Conservation (phyloP, 495 filamentous ascomycete species). For the Annulohypoxylon maeteangense region DNA sequence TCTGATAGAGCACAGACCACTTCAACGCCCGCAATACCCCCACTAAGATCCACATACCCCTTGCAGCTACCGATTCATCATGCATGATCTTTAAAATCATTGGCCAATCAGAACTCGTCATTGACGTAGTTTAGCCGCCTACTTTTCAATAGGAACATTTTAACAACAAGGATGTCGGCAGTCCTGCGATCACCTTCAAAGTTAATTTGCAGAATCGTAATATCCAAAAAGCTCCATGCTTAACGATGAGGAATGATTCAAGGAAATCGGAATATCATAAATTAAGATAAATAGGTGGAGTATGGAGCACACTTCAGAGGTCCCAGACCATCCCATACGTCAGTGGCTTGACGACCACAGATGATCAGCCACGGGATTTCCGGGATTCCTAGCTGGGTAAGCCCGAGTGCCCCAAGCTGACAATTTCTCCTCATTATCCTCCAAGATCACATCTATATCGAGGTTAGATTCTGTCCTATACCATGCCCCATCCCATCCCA, state of each 20-base stretch:
- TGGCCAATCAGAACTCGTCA: not conserved
- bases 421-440: not conserved
- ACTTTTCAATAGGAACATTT: not conserved
- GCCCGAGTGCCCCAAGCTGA: not conserved
- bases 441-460: not conserved
- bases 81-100: slow-evolving; percentile 3
- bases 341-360: no score
- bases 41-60: slow-evolving; percentile 1
- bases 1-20: no score
- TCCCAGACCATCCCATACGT: not conserved
- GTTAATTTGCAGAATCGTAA: not conserved
- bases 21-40: no score
- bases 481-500: not conserved
- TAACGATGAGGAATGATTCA: not conserved
- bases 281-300: no score
- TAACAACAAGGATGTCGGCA: slow-evolving; percentile 1
- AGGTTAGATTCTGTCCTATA: not conserved
- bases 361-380: not conserved
- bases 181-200: not conserved
- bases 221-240: not conserved
- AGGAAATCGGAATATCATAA: not conserved
- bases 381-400: not conserved
- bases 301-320: not conserved
- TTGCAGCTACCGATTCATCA: not conserved
- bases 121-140: slow-evolving; percentile 4